Base-by-base conservation (phyloP, 208 protist species). In the Acanthamoeba royreba region DNA sequence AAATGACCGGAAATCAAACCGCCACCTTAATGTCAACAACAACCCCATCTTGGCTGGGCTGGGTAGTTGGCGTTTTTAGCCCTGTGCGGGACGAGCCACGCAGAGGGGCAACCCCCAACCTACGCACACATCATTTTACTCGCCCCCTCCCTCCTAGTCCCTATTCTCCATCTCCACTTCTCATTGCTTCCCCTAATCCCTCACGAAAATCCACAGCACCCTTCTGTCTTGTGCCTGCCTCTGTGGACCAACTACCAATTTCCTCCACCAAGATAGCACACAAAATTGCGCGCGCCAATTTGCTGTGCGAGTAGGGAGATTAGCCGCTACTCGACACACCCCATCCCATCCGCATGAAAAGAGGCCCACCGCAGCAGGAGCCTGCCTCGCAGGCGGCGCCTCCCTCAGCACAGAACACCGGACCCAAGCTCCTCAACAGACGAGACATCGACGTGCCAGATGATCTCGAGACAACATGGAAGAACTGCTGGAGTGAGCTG, bases 391-490 rank as follows among this genome's bases (percentile, higher is more conserved):
- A n/a, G n/a, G n/a, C n/a, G n/a, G n/a, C n/a, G n/a, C n/a, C n/a
- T n/a, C n/a, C n/a, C n/a, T n/a, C 69, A 47, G 8, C 69, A 81
- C 49, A 13, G 49, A 58, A 22, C 49, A 58, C 66, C 17, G 79
- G 42, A 11, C 86, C 86, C 58, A 45, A 53, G 43, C 42, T 92
- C 15, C 58, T 92, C 28, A 74, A 74, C 40, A 66, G 49, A 35
- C 3, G 86, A 52, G 86, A 92, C 35, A 92, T 92, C 38, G 86
- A 92, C 25, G 28, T 55, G 4, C 35, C 86, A 11, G 86, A 92
- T 74, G 86, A 92, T 33, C 52, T 92, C 2, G 86, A 92, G 38
- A 33, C 40, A 52, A 42, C 86, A 17, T 92, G 86, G 86, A 66
- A 53, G 38, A 13, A 28, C 5, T 49, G 55, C 35, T 92, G 58